Evolutionary conservation across 2,329 filamentous ascomycete genomes (phyloP).

Genomic region (Pseudopyrenochaeta lycopersici): DNA sequence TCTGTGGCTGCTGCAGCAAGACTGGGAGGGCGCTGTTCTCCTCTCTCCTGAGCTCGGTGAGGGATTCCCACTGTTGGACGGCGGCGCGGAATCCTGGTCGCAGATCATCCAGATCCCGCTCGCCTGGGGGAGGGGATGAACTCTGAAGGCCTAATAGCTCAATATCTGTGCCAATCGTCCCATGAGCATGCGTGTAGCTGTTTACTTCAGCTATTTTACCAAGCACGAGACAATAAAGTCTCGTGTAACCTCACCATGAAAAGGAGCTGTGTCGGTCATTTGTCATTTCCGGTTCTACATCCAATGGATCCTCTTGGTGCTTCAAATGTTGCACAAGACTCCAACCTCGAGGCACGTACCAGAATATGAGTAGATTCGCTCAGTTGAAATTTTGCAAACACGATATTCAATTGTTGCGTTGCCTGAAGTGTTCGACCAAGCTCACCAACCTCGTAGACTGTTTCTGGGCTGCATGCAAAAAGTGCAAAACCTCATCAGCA

Average conservation of each 20-base stretch:
- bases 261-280: not conserved
- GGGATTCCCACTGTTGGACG: constrained; percentile 17
- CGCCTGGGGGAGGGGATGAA: constrained; percentile 2
- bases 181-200: not conserved
- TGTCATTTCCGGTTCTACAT: not conserved
- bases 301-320: not conserved
- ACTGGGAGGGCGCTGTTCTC: constrained; percentile 8
- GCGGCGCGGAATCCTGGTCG: constrained; percentile 22
- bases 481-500: too few species aligned
- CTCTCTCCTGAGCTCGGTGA: constrained; percentile 22
- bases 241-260: constrained; percentile 2
- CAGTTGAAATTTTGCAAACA: too few species aligned
- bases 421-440: too few species aligned
- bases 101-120: constrained; percentile 29
- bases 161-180: not conserved
- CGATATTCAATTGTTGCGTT: too few species aligned
- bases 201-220: not conserved
- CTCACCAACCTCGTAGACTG: too few species aligned
- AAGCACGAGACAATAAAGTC: constrained; percentile 4
- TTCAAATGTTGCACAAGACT: not conserved
- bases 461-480: too few species aligned
- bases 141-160: not conserved
- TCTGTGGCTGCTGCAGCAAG: constrained; percentile 7
- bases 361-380: too few species aligned
- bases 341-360: not conserved